Base-by-base conservation (phyloP, 2,329 filamentous ascomycete genomes). In the Pseudogymnoascus sp. region DNA sequence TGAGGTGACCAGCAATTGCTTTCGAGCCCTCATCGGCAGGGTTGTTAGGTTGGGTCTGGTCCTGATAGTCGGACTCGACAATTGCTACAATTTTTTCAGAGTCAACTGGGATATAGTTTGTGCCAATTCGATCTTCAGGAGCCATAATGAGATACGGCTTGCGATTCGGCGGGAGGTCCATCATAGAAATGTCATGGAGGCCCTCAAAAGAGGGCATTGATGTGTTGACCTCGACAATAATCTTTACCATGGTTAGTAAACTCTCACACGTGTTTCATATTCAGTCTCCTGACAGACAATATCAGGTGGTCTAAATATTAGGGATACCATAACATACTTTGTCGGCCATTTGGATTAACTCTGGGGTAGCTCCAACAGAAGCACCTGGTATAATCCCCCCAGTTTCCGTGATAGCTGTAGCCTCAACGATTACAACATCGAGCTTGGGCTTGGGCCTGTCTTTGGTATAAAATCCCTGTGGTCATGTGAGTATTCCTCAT, bases 181-280 rank as follows among this genome's bases (percentile, higher is more conserved):
- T 90, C 81, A 92, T 88, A 64, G 89, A 91, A 72, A 96, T 95
- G 70, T 96, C 91, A 79, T 96, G 91, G 16, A 96, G 82, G 59
- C 90, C 91, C 73, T 94, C 88, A 70, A 96, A 92, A 43, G 85
- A 90, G 4, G 91, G 91, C 58, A 89, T 83, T 1, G 90, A 79
- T 0, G 91, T 96, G 79, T 96, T 96, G 75, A 96, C 88, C 77
- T 96, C 91, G 70, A 96, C 90, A 70, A 96, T 91, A 75, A 96
- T 84, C 82, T 80, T 54, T 32, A n/a, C 18, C n/a, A 32, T 54
- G 28, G 47, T 54, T 14, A 54, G 28, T 8, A 2, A 57, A 59
- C 37, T 22, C 35, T 32, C 32, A 20, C 28, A 57, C 47, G n/a
- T 7, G 8, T 12, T 32, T 4, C 11, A 37, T 16, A 58, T 32